Base-by-base conservation (phyloP, 768 basidiomycete genomes). In the Mycena indigotica region DNA sequence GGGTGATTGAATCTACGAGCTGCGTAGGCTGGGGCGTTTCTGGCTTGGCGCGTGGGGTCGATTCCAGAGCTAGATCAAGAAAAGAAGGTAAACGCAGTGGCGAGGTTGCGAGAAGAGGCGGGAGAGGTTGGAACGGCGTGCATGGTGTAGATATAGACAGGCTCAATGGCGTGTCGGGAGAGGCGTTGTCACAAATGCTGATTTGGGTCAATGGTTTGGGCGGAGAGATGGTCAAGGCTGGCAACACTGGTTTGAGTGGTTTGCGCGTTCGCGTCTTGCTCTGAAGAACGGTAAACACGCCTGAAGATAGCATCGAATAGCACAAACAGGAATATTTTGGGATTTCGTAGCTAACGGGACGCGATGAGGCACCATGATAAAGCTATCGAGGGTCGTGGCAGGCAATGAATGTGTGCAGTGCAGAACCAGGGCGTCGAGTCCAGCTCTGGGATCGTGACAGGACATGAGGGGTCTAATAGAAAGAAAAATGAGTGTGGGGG, bases 361-460 rank as follows among this genome's bases (percentile, higher is more conserved):
- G 48, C 75, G 73, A 26, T 56, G 57, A 39, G 56, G 39, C 32
- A 70, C 65, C 58, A 67, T 28, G 57, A 56, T 67, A 68, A 70
- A 55, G 62, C 56, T 50, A 70, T 56, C 40, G 39, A 44, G 38
- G 52, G n/a, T n/a, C n/a, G n/a, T n/a, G n/a, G n/a, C n/a, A n/a
- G n/a, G n/a, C n/a, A 45, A 13, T 64, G 32, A 46, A 65, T 52
- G 35, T 45, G 62, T 60, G 66, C 73, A 73, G 67, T 66, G 73
- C 64, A 75, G 68, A 65, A 76, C 59, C 71, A 73, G 67, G 51
- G 66, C 57, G 68, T 77, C 75, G 53, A 77, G 75, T 28, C 76
- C 76, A 72, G 75, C 76, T 70, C 76, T 76, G 75, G 75, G 61
- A 53, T 74, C 73, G 53, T 76, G 70, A 58, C 71, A 71, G 56